Percentiles rank a stretch among this genome's conserved stretches.
Conservation (phyloP, 306 rosid genomes). For the Fagus crenata region DNA sequence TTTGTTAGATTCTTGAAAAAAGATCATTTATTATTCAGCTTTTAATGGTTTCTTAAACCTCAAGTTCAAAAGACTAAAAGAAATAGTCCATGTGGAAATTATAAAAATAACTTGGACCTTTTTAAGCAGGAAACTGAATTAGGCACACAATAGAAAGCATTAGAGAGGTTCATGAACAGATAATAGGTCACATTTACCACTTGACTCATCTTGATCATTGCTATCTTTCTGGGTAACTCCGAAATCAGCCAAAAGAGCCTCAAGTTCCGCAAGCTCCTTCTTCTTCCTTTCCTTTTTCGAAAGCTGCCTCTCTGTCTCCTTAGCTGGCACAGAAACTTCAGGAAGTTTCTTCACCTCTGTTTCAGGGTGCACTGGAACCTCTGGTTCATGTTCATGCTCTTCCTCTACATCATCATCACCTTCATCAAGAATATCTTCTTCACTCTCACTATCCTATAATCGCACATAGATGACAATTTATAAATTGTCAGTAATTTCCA, state of each 20-base stretch:
- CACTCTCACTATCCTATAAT: slow-evolving; percentile 79
- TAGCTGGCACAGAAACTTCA: slow-evolving; percentile 56
- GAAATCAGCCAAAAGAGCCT: slow-evolving; percentile 91
- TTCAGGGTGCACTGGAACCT: slow-evolving; percentile 48
- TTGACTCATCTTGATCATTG: slow-evolving; percentile 63
- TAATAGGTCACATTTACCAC: slow-evolving; percentile 47
- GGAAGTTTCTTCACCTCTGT: slow-evolving; percentile 50
- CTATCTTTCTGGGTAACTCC: slow-evolving; percentile 63
- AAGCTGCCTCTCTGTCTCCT: slow-evolving; percentile 84
- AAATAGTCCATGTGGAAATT: neutral
- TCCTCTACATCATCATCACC: slow-evolving; percentile 90
- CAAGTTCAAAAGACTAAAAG: neutral
- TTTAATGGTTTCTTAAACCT: neutral
- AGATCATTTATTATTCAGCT: neutral
- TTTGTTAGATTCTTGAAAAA: neutral
- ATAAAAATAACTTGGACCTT: neutral
- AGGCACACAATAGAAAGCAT: neutral
- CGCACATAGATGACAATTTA: slow-evolving; percentile 3
- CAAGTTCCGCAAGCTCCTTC: slow-evolving; percentile 95
- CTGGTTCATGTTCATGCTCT: slow-evolving; percentile 71
- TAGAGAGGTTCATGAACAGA: neutral
- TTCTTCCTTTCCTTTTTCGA: slow-evolving; percentile 90
- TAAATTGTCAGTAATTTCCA: neutral
- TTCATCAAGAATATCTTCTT: slow-evolving; percentile 83
- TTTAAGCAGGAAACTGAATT: neutral